Base-by-base conservation (phyloP, 345 rosid species). In the Pelargonium nanum region DNA sequence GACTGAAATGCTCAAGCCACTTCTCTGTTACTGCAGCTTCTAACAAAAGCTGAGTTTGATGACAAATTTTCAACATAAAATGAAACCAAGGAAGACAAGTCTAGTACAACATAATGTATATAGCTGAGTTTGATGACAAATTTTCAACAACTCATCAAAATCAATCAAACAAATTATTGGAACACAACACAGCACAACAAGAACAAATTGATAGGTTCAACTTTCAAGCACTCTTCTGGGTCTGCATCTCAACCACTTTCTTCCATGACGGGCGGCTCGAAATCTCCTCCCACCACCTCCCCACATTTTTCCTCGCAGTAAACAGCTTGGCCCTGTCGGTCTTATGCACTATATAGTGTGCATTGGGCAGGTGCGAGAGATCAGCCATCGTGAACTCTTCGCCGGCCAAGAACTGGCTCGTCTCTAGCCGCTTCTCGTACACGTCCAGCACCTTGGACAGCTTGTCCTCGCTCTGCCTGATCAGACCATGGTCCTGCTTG, bases 201-300 rank as follows among this genome's bases (percentile, higher is more conserved):
- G n/a, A n/a, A n/a, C n/a, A n/a, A n/a, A n/a, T n/a, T n/a, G n/a
- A n/a, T n/a, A n/a, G n/a, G n/a, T n/a, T n/a, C n/a, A n/a, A n/a
- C n/a, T n/a, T n/a, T n/a, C n/a, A n/a, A n/a, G n/a, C n/a, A n/a
- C n/a, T n/a, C 26, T 19, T n/a, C 7, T 12, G 5, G 32, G 17
- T 74, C 77, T 70, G 82, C 85, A 84, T 74, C 51, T 77, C 75
- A 57, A 74, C 79, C 6, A 84, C 88, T 57, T 79, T 77, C 78
- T 80, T 87, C 95, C 94, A 87, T 1, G 90, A 77, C n/a, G 78
- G 82, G 59, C 86, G 68, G 69, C 65, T 67, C 1, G 88, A 82
- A 56, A 84, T 80, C 70, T 87, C 94, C 53, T 30, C 70, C 94
- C 87, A 87, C 94, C 94, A 84, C 59, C 94, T 72, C 12, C 70